Percentiles rank a stretch among this genome's conserved stretches.
Conservation (phyloP, 139 green algal genomes). For the Closterium sp. region DNA sequence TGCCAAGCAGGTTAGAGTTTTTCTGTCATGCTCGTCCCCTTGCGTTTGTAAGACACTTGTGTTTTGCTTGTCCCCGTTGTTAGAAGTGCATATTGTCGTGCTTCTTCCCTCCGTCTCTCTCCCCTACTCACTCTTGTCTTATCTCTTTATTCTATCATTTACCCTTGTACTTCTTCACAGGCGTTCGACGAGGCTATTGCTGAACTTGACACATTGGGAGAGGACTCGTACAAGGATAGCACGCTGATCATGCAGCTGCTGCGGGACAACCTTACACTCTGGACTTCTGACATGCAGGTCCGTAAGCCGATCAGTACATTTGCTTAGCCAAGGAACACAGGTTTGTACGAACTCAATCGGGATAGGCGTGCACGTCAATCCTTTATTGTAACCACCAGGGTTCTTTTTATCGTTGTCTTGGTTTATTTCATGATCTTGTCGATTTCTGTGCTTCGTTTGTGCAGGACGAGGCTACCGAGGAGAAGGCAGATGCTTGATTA, state of each 20-base stretch:
- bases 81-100: no score
- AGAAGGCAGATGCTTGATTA: background rate
- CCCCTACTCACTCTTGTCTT: background rate
- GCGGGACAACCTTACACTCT: conserved; percentile 98
- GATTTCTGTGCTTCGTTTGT: background rate
- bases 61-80: background rate
- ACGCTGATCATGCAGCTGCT: conserved; percentile 99
- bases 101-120: background rate
- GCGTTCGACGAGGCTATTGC: conserved; percentile 98
- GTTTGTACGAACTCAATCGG: no score
- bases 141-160: background rate
- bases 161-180: conserved; percentile 29
- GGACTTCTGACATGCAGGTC: conserved; percentile 96
- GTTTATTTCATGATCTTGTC: background rate
- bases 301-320: background rate
- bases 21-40: background rate
- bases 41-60: no score
- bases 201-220: conserved; percentile 94
- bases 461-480: background rate
- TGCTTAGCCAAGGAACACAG: background rate
- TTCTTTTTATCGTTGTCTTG: no score
- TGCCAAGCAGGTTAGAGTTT: conserved; percentile 80
- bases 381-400: no score
- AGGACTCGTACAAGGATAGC: conserved; percentile 99
- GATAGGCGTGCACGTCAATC: no score